Percentiles rank a stretch among this genome's conserved stretches.
phyloP scores from a whole-genome alignment of 73 alveolate species.

The Diophrys sp. region DNA sequence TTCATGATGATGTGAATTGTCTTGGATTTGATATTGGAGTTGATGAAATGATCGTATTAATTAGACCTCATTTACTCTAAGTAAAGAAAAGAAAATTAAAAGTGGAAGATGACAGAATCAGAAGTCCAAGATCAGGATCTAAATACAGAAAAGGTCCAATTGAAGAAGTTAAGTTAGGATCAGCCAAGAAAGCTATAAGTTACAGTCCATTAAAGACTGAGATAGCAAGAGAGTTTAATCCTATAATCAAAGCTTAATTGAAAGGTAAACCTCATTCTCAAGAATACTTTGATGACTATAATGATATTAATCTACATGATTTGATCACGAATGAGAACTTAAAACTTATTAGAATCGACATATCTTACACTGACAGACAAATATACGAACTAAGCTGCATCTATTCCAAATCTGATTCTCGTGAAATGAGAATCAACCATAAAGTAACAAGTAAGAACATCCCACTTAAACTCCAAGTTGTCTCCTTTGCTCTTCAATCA shows the following conservation, averaged over 20 bases:
- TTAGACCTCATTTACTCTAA: neutral
- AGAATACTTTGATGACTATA: neutral
- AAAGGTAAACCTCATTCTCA: neutral
- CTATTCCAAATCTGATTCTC: neutral
- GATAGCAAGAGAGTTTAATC: neutral
- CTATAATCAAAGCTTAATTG: neutral
- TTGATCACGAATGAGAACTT: neutral
- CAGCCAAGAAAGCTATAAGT: neutral
- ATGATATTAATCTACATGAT: neutral
- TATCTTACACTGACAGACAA: neutral
- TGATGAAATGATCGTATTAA: neutral
- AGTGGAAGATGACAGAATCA: neutral
- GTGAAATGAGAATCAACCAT: neutral
- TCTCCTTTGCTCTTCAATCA: neutral
- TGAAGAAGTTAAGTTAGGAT: neutral
- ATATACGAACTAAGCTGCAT: neutral
- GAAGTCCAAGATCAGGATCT: no score
- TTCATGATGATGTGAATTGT: neutral
- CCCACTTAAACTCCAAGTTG: neutral
- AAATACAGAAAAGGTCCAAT: no score
- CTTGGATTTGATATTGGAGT: neutral
- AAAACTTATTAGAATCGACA: neutral
- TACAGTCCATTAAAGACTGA: neutral
- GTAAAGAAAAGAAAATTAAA: neutral
- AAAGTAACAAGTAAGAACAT: neutral